Evolutionary conservation across 306 rosid genomes (phyloP).

Genomic region (Pterocarpus macrocarpus): DNA sequence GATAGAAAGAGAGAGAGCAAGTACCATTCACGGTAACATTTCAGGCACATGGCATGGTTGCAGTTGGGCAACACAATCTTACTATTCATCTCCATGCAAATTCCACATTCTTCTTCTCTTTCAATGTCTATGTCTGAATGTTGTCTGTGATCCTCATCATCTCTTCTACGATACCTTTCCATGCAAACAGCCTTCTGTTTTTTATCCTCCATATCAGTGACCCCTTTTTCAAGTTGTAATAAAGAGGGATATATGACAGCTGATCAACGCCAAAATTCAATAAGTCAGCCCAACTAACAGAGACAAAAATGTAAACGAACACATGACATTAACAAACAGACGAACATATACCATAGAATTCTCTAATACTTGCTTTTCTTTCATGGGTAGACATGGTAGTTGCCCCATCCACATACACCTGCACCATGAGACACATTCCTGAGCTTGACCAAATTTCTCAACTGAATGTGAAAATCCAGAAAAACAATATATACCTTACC

Average conservation of each 20-base stretch:
- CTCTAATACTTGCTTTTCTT: constrained; percentile 93
- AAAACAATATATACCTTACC: constrained; percentile 51
- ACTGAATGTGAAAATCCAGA: constrained; percentile 33
- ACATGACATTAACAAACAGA: not conserved
- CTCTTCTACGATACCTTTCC: constrained; percentile 88
- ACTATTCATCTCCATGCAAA: constrained; percentile 91
- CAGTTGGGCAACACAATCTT: constrained; percentile 93
- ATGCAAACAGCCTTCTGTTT: constrained; percentile 83
- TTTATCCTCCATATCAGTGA: constrained; percentile 85
- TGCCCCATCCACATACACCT: constrained; percentile 98
- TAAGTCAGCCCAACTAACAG: constrained; percentile 41
- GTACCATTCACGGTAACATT: constrained; percentile 96
- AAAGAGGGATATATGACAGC: constrained; percentile 92
- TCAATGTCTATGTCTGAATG: constrained; percentile 78
- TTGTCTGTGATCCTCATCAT: constrained; percentile 63
- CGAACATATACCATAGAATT: constrained; percentile 79
- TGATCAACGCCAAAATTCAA: constrained; percentile 53
- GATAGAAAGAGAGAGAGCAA: constrained; percentile 32
- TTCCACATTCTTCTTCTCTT: constrained; percentile 98
- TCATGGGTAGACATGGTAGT: constrained; percentile 97
- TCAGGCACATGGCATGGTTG: constrained; percentile 92
- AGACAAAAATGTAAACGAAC: constrained; percentile 23
- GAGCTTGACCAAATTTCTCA: constrained; percentile 40
- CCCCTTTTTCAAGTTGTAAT: constrained; percentile 89
- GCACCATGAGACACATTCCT: constrained; percentile 42